phyloP scores from a whole-genome alignment of 2,329 filamentous ascomycete genomes.

The Dactylonectria estremocensis region DNA sequence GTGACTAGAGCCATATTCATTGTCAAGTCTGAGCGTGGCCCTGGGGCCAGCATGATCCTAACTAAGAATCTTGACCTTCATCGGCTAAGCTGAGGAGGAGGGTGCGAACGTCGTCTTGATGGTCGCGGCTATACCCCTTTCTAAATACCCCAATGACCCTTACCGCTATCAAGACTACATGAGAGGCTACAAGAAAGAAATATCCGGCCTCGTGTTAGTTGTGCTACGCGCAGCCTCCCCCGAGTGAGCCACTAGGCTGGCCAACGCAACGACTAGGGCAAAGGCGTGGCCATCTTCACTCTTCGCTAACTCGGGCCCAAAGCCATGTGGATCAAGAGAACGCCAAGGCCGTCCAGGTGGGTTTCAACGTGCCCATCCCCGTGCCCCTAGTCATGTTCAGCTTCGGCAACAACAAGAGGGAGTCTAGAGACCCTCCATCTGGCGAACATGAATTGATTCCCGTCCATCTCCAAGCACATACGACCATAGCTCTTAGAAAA shows the following conservation, averaged over 20 bases:
- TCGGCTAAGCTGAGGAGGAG: constrained; percentile 32
- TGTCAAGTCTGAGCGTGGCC: constrained; percentile 85
- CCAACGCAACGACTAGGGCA: constrained; percentile 52
- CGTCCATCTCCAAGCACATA: too few relatives aligned
- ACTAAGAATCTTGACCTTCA: constrained; percentile 72
- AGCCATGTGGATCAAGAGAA: constrained; percentile 50
- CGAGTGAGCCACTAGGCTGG: constrained; percentile 51
- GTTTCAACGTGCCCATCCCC: constrained; percentile 42
- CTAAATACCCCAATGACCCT: constrained; percentile 47
- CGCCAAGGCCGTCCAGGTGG: constrained; percentile 44
- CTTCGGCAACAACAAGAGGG: constrained; percentile 66
- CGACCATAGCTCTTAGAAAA: too few relatives aligned
- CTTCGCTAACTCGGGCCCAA: constrained; percentile 50
- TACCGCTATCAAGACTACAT: constrained; percentile 51
- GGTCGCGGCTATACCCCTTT: constrained; percentile 34
- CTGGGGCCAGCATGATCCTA: constrained; percentile 83
- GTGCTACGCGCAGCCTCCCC: constrained; percentile 51
- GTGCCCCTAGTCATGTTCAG: constrained; percentile 44
- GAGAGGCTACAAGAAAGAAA: constrained; percentile 54
- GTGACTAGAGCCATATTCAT: constrained; percentile 83
- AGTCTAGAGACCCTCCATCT: too few relatives aligned
- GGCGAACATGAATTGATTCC: too few relatives aligned
- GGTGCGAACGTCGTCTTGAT: constrained; percentile 39
- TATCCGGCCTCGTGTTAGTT: constrained; percentile 54
- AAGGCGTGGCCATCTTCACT: constrained; percentile 53